These are phyloP conservation scores for Blastobotrys attinorum DNA, from an alignment of 805 yeast species.

Conservation along the genomic window DNA sequence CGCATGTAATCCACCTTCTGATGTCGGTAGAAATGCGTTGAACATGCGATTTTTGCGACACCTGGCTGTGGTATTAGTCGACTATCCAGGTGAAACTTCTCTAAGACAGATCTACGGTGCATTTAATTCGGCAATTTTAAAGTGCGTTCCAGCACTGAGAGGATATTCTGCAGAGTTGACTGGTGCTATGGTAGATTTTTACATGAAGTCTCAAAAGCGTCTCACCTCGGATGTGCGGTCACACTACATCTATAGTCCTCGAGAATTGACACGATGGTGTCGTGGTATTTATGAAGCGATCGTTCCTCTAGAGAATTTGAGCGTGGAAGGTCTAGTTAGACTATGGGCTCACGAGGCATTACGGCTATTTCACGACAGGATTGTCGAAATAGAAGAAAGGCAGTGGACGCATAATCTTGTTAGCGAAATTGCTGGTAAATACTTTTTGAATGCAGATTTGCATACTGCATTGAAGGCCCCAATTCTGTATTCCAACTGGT, in stretches of 20 bases:
- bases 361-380: constrained; percentile 68
- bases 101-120: constrained; percentile 58
- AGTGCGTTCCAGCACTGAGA: constrained; percentile 50
- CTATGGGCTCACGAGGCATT: constrained; percentile 78
- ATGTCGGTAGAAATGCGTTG: constrained; percentile 60
- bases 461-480: constrained; percentile 38
- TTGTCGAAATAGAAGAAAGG: constrained; percentile 42
- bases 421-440: constrained; percentile 25
- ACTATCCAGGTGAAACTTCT: constrained; percentile 63
- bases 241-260: constrained; percentile 77
- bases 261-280: constrained; percentile 85
- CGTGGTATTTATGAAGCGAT: constrained; percentile 59
- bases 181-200: constrained; percentile 59
- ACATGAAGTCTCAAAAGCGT: constrained; percentile 34
- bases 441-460: constrained; percentile 43
- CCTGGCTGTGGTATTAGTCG: constrained; percentile 59
- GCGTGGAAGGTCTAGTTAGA: constrained; percentile 42
- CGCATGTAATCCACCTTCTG: constrained; percentile 87
- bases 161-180: constrained; percentile 49
- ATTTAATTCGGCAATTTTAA: constrained; percentile 49
- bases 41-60: constrained; percentile 60
- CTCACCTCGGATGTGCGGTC: constrained; percentile 37
- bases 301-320: constrained; percentile 29
- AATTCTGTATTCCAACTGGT: constrained; percentile 67
- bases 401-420: constrained; percentile 39